Conservation (phyloP, 441 rosid species). For the Hura crepitans region DNA sequence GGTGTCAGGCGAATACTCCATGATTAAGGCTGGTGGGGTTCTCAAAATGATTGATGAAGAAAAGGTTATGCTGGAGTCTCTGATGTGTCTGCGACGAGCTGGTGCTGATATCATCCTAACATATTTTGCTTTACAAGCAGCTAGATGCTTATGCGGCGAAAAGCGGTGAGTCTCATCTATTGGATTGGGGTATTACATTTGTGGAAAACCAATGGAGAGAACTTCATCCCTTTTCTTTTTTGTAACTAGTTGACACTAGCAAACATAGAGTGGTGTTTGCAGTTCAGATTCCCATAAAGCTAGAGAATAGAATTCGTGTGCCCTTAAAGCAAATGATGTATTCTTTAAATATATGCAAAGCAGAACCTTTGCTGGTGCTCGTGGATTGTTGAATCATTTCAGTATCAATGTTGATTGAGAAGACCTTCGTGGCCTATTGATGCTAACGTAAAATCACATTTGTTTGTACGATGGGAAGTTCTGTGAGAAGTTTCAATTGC, state of each 20-base stretch:
- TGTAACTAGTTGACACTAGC: not conserved
- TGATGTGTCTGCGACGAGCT: slow-evolving; percentile 84
- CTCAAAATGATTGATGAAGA: slow-evolving; percentile 97
- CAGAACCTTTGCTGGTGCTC: no score
- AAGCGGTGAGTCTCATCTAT: slow-evolving; percentile 40
- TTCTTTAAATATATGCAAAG: not conserved
- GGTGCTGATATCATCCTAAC: slow-evolving; percentile 91
- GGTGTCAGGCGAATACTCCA: slow-evolving; percentile 98
- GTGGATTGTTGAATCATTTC: no score
- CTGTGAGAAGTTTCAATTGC: no score
- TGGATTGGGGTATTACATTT: not conserved
- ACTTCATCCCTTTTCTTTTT: not conserved
- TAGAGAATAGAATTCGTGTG: not conserved
- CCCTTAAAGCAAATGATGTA: not conserved
- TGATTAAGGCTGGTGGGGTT: slow-evolving; percentile 91
- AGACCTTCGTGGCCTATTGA: no score
- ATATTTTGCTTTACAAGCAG: slow-evolving; percentile 91
- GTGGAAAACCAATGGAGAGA: not conserved
- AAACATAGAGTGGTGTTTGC: not conserved
- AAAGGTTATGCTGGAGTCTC: slow-evolving; percentile 92
- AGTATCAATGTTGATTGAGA: no score
- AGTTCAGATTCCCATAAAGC: not conserved
- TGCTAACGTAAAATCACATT: no score
- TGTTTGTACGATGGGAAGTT: no score
- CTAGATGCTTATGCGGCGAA: slow-evolving; percentile 70